These are phyloP conservation scores for Exophiala sideris DNA, from an alignment of 2,329 filamentous ascomycete species.

Conservation along the genomic window DNA sequence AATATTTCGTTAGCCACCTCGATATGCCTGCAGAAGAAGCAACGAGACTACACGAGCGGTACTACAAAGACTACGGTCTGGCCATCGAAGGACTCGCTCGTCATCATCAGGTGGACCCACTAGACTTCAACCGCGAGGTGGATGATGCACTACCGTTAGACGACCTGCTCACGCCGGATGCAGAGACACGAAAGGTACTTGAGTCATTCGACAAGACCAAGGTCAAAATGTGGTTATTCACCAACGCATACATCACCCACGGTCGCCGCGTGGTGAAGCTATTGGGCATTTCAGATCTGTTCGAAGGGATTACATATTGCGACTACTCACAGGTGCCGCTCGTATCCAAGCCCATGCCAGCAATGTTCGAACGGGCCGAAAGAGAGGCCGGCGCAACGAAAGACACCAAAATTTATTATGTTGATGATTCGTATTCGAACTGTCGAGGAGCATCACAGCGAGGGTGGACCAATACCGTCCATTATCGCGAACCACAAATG, in stretches of 20 bases:
- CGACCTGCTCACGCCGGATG: slow-evolving; percentile 74
- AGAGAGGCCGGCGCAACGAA: slow-evolving; percentile 69
- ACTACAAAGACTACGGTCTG: slow-evolving; percentile 95
- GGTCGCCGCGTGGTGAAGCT: slow-evolving; percentile 77
- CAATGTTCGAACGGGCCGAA: slow-evolving; percentile 90
- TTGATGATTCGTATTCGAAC: slow-evolving; percentile 87
- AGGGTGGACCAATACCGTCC: slow-evolving; percentile 76
- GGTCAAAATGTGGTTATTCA: slow-evolving; percentile 89
- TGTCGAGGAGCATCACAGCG: slow-evolving; percentile 71
- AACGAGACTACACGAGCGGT: slow-evolving; percentile 79
- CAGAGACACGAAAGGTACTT: slow-evolving; percentile 70
- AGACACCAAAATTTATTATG: slow-evolving; percentile 78
- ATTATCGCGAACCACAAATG: slow-evolving; percentile 76
- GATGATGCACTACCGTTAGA: slow-evolving; percentile 92
- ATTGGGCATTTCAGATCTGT: slow-evolving; percentile 78
- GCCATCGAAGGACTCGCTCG: slow-evolving; percentile 92
- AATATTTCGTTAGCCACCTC: slow-evolving; percentile 66
- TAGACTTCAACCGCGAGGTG: slow-evolving; percentile 91
- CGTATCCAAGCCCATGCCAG: slow-evolving; percentile 78
- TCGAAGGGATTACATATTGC: slow-evolving; percentile 93
- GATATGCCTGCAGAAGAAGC: slow-evolving; percentile 73
- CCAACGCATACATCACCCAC: slow-evolving; percentile 91
- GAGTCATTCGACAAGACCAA: slow-evolving; percentile 78
- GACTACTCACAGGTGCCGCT: slow-evolving; percentile 74
- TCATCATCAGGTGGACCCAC: slow-evolving; percentile 89